A percentile compares a stretch with the other conserved stretches of the same genome.
Conservation (phyloP, 805 yeast species). For the Cyberlindnera mrakii region DNA sequence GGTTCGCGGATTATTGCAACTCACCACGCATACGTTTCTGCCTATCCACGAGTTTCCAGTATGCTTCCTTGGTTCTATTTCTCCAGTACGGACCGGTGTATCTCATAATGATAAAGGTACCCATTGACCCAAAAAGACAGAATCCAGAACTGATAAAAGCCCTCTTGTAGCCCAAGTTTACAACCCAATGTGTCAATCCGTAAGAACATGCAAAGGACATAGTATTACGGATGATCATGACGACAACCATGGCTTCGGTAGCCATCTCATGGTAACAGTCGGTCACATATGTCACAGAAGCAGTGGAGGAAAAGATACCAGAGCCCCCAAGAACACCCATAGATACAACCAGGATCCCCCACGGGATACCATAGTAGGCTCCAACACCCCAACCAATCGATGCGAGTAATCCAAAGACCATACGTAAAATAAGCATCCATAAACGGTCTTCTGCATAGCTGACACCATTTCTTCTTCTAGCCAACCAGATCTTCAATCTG, state of each 20-base stretch:
- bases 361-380: conserved; percentile 45
- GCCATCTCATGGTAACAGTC: conserved; percentile 52
- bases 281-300: conserved; percentile 47
- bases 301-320: conserved; percentile 46
- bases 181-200: conserved; percentile 57
- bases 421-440: conserved; percentile 41
- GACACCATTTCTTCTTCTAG: conserved; percentile 41
- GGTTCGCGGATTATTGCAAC: too few species aligned
- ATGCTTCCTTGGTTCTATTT: conserved; percentile 15
- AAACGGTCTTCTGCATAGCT: conserved; percentile 54
- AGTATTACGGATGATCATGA: conserved; percentile 50
- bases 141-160: conserved; percentile 54
- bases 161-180: conserved; percentile 45
- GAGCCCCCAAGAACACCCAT: conserved; percentile 52
- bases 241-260: conserved; percentile 49
- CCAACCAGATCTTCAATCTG: conserved; percentile 41
- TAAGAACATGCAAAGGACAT: conserved; percentile 57
- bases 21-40: conserved; percentile 7
- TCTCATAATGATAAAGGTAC: conserved; percentile 20
- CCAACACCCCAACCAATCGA: conserved; percentile 64
- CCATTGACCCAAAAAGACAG: conserved; percentile 35
- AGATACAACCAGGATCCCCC: conserved; percentile 51
- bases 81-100: conserved; percentile 24
- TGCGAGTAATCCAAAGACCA: conserved; percentile 48
- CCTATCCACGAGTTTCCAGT: conserved; percentile 22